Percentiles rank a stretch among this genome's conserved stretches.
Evolutionary conservation across 2,329 filamentous ascomycete species (phyloP).

Genomic region (Penicillium crustosum): DNA sequence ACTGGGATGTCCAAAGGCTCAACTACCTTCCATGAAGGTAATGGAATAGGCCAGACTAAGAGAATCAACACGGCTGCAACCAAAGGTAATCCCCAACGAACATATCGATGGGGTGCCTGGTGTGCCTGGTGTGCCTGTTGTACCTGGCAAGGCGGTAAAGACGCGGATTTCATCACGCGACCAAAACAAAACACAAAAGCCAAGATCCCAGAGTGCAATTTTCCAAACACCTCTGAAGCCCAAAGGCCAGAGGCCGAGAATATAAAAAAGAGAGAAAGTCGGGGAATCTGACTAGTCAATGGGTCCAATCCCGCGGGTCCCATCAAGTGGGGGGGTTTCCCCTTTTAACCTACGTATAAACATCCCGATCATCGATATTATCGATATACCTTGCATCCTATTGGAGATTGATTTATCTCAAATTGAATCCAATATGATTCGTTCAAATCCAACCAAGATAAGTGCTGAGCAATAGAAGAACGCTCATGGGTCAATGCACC

Average conservation of each 20-base stretch:
- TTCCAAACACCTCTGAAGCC: not conserved
- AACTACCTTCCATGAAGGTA: not conserved
- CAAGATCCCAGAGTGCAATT: not conserved
- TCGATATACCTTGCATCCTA: not conserved
- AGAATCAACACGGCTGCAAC: not conserved
- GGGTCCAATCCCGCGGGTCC: not conserved
- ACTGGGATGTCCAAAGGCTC: not conserved
- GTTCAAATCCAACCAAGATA: not conserved
- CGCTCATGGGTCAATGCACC: not conserved
- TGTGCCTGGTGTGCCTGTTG: not conserved
- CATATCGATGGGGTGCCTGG: not conserved
- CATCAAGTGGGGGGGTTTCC: not conserved
- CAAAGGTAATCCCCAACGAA: constrained; percentile 6
- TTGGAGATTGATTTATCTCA: not conserved
- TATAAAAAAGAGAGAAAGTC: not conserved
- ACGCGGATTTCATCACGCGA: not conserved
- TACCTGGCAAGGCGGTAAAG: not conserved
- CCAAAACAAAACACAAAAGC: not conserved
- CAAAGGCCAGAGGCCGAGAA: not conserved
- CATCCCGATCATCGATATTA: not conserved
- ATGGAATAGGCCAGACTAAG: constrained; percentile 2
- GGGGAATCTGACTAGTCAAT: not conserved
- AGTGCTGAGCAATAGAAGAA: not conserved
- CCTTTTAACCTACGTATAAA: not conserved
- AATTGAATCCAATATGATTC: not conserved